phyloP scores from a whole-genome alignment of 257 asterid genomes.

The Salvia miltiorrhiza region DNA sequence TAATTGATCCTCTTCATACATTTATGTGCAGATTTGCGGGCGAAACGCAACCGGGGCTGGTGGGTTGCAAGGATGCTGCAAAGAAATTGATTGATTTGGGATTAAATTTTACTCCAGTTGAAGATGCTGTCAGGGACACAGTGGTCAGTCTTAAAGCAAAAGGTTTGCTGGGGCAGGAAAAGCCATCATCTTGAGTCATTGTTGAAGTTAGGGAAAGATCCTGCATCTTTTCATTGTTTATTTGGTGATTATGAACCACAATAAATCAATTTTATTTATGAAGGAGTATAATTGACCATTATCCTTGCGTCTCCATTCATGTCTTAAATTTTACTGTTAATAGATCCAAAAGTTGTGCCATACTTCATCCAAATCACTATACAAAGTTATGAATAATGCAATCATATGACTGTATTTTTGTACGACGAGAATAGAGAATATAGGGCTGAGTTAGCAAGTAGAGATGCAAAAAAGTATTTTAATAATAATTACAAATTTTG shows the following conservation, averaged over 20 bases:
- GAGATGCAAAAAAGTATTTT: slow-evolving; percentile 14
- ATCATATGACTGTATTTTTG: background rate
- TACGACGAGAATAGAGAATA: slow-evolving; percentile 15
- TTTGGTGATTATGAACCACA: slow-evolving; percentile 31
- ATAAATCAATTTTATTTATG: slow-evolving; percentile 9
- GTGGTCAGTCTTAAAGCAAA: slow-evolving; percentile 61
- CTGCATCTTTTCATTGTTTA: slow-evolving; percentile 21
- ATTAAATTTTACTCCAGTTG: slow-evolving; percentile 68
- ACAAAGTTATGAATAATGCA: slow-evolving; percentile 1
- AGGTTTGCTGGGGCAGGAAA: slow-evolving; percentile 45
- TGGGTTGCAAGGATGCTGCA: slow-evolving; percentile 73
- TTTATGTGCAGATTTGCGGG: slow-evolving; percentile 55
- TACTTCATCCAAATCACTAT: background rate
- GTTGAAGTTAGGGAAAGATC: slow-evolving; percentile 10
- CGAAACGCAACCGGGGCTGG: slow-evolving; percentile 83
- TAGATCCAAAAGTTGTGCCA: slow-evolving; percentile 15
- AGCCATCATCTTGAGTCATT: slow-evolving; percentile 28
- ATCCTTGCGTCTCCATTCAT: background rate
- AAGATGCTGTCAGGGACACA: slow-evolving; percentile 75
- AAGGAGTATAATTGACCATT: slow-evolving; percentile 18
- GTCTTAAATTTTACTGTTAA: background rate
- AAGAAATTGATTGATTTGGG: slow-evolving; percentile 75
- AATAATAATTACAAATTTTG: slow-evolving; percentile 13
- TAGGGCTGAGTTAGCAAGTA: slow-evolving; percentile 14
- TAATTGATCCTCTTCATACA: background rate